Conservation (phyloP, 2,329 filamentous ascomycete genomes). For the Neofusicoccum kwambonambiense region DNA sequence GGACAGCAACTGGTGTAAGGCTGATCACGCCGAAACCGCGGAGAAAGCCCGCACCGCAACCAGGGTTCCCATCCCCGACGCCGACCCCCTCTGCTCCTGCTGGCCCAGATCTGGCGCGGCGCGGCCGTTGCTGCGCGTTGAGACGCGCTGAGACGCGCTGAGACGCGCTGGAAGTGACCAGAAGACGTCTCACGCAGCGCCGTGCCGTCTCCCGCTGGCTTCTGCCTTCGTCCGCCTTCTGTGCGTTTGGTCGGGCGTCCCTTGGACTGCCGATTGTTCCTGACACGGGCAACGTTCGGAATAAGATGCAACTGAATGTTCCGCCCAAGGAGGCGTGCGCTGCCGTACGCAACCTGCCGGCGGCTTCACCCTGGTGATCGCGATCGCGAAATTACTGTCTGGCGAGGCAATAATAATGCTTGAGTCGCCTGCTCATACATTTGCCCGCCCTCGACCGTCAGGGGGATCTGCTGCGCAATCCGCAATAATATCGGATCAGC, state of each 20-base stretch:
- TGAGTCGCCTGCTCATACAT: not conserved
- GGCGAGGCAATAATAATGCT: not conserved
- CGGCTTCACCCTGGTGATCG: not conserved
- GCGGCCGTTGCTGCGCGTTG: not conserved
- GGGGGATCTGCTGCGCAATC: slow-evolving; percentile 8
- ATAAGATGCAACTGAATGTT: not conserved
- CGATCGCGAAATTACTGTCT: not conserved
- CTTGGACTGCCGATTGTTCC: not conserved
- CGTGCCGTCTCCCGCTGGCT: not conserved
- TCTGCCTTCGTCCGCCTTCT: not conserved
- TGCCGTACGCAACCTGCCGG: not conserved
- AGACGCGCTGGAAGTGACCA: not conserved
- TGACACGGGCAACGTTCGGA: slow-evolving; percentile 4
- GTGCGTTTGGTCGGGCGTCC: not conserved
- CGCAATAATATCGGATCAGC: not conserved
- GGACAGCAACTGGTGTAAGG: slow-evolving; percentile 29
- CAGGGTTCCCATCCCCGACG: slow-evolving; percentile 20
- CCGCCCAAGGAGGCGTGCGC: not conserved
- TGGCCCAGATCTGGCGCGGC: not conserved
- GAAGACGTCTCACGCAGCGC: not conserved
- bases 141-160: no score
- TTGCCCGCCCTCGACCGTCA: not conserved
- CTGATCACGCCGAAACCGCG: slow-evolving; percentile 21
- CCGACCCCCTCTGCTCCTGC: slow-evolving; percentile 19
- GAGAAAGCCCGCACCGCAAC: slow-evolving; percentile 21